Base-by-base conservation (phyloP, 768 basidiomycete species). In the Tubosaeta sp. region DNA sequence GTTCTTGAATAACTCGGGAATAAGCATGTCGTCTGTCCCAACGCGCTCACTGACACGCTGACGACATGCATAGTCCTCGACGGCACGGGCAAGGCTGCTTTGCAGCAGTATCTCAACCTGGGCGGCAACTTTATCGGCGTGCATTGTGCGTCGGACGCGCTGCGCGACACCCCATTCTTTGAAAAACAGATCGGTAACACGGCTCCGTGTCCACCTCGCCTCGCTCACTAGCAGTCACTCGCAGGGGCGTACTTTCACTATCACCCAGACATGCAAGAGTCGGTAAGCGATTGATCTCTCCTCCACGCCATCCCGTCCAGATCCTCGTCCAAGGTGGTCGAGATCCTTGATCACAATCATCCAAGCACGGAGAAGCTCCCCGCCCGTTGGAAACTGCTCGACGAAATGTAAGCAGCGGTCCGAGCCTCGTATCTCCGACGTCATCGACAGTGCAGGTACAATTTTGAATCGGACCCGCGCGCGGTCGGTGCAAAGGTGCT, bases 91-190 rank as follows among this genome's bases (percentile, higher is more conserved):
- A 80, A 84, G 61, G 67, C 71, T 1, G 85, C 86, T 1, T 75
- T 90, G 50, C 78, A 84, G 54, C 77, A 61, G 12, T 90, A 84
- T 66, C 69, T 89, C 39, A 77, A 86, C 59, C 63, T 71, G 2
- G 87, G 88, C 51, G 88, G 88, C 1, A 86, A 82, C 52, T 88
- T 86, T 56, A 72, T 86, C 35, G 87, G 77, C 2, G 72, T 89
- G 31, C 88, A 90, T 64, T 76, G 84, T 42, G 80, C 83, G 8
- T 78, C 81, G 2, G 86, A 83, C 46, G 77, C 78, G 31, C 66
- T 89, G 39, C 73, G 75, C 37, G 81, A 81, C 54, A 77, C 78
- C 4, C 75, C 76, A 0, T 84, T 80, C 59, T 89, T 79, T 60
- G 73, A 72, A 16, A 71, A 68, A 46, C 80, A 85, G 64, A 61